These are phyloP conservation scores for Penicillium sclerotigenum DNA, from an alignment of 2,329 filamentous ascomycete genomes.

Conservation along the genomic window DNA sequence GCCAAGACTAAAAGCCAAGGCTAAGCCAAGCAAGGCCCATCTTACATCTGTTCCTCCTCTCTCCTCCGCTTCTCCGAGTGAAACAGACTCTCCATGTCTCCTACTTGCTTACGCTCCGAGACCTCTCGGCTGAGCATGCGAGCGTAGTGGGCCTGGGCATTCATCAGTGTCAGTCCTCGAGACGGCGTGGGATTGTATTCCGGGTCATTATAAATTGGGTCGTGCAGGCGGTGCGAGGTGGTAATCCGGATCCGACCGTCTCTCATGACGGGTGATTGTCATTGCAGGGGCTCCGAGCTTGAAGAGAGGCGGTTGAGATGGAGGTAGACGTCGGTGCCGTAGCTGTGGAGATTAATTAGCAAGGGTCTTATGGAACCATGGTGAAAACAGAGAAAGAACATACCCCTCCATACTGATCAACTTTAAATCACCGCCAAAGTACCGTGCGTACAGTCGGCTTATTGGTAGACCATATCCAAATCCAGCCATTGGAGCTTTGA, in stretches of 20 bases:
- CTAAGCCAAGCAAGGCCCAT: background rate
- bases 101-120: conserved; percentile 83
- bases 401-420: conserved; percentile 99
- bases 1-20: background rate
- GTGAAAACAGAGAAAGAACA: conserved; percentile 40
- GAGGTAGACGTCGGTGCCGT: conserved; percentile 97
- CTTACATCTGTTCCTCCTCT: conserved; percentile 22
- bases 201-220: conserved; percentile 36
- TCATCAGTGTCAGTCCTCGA: conserved; percentile 53
- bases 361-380: background rate
- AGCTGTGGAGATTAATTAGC: conserved; percentile 54
- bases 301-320: conserved; percentile 94
- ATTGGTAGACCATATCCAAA: conserved; percentile 98
- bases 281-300: conserved; percentile 95
- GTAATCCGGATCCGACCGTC: conserved; percentile 55
- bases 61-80: conserved; percentile 47
- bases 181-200: conserved; percentile 37
- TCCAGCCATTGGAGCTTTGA: conserved; percentile 98
- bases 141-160: conserved; percentile 61
- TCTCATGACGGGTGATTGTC: conserved; percentile 84
- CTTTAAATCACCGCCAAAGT: conserved; percentile 96
- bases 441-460: conserved; percentile 86
- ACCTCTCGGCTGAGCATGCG: conserved; percentile 71
- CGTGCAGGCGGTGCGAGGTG: conserved; percentile 41
- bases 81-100: conserved; percentile 76